A percentile compares a stretch with the other conserved stretches of the same genome.
Conservation (phyloP, 768 basidiomycete genomes). For the Mycena haematopus region DNA sequence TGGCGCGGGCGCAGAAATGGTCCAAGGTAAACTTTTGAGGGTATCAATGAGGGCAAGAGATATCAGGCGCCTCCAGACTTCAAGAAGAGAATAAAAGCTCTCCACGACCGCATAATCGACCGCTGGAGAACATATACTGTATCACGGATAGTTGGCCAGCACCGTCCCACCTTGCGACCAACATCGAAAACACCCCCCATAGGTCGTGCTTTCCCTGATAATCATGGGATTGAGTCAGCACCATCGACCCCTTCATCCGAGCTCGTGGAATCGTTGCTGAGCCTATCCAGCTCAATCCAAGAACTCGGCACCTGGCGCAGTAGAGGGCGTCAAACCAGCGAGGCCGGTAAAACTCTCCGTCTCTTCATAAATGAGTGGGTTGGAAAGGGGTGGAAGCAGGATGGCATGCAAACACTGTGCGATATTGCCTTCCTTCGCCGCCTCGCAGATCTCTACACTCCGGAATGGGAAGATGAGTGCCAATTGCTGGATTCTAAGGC, state of each 20-base stretch:
- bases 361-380: conserved; percentile 46
- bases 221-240: conserved; percentile 16
- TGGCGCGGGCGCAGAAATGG: conserved; percentile 46
- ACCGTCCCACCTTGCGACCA: conserved; percentile 30
- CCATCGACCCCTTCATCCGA: conserved; percentile 55
- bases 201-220: conserved; percentile 33
- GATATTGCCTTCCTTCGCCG: conserved; percentile 60
- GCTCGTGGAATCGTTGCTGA: conserved; percentile 60
- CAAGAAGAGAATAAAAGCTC: conserved; percentile 43
- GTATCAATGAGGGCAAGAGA: conserved; percentile 4
- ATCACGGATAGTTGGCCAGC: conserved; percentile 38
- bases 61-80: conserved; percentile 49
- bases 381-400: conserved; percentile 37
- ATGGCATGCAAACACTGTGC: conserved; percentile 40
- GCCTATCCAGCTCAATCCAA: conserved; percentile 59
- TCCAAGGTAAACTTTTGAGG: conserved; percentile 40
- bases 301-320: conserved; percentile 57
- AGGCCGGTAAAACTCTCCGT: conserved; percentile 44
- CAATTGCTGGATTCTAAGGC: conserved; percentile 38
- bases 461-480: conserved; percentile 38
- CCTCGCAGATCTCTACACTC: conserved; percentile 43
- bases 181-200: conserved; percentile 27
- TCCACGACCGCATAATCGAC: conserved; percentile 55
- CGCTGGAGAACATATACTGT: conserved; percentile 61
- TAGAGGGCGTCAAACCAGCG: conserved; percentile 38